These are phyloP conservation scores for Jamesozyma rosinii DNA, from an alignment of 805 yeast species.

Conservation along the genomic window DNA sequence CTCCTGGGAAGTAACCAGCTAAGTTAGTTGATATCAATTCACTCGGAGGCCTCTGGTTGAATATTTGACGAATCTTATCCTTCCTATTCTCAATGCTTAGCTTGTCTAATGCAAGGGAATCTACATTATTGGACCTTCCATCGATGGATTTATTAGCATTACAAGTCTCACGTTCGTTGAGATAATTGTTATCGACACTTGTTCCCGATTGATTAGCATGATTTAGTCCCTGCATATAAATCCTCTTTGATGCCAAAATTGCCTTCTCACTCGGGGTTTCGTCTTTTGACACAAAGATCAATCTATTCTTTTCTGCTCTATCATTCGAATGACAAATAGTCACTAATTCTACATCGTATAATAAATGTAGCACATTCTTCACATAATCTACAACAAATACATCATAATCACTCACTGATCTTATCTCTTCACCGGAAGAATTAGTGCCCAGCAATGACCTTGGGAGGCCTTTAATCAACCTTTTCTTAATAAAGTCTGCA, in stretches of 20 bases:
- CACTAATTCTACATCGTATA: slow-evolving; percentile 73
- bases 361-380: slow-evolving; percentile 35
- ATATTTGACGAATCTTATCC: slow-evolving; percentile 35
- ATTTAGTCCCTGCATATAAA: slow-evolving; percentile 24
- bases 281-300: slow-evolving; percentile 52
- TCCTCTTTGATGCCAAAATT: slow-evolving; percentile 44
- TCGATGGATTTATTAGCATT: background rate
- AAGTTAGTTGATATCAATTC: slow-evolving; percentile 83
- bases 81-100: slow-evolving; percentile 21
- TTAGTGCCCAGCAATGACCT: slow-evolving; percentile 17
- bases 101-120: background rate
- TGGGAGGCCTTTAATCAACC: slow-evolving; percentile 48
- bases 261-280: slow-evolving; percentile 59
- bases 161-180: background rate
- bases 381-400: slow-evolving; percentile 47
- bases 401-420: slow-evolving; percentile 38
- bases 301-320: slow-evolving; percentile 59
- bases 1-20: slow-evolving; percentile 85
- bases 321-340: slow-evolving; percentile 73
- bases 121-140: background rate
- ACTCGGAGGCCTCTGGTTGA: slow-evolving; percentile 89
- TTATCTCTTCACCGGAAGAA: slow-evolving; percentile 21
- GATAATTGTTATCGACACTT: background rate
- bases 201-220: background rate
- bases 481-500: slow-evolving; percentile 67